Evolutionary conservation across 2,329 filamentous ascomycete species (phyloP), one percentile per base, ranked within the genome.

Genomic region (Pseudogymnoascus sp.): DNA sequence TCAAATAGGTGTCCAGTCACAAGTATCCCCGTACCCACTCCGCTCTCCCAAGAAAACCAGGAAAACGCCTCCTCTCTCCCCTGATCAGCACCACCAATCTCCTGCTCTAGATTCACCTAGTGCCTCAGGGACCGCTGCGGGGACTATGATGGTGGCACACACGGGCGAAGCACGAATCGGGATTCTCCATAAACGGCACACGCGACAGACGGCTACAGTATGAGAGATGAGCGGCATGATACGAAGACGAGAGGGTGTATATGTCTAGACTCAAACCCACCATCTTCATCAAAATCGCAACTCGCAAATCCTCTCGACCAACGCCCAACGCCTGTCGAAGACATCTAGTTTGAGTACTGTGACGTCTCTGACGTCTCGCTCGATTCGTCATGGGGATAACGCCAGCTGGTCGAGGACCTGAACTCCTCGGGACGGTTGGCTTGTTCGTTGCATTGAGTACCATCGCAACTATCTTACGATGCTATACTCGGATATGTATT

Each of bases 381-480:
- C 51, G 8, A 61, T 23, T 47, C 18, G 39, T 34, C 39, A 64
- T 64, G 62, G 8, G 57, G 7, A 61, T 64, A 18, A 31, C 60
- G 23, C 42, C 60, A n/a, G 63, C 57, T 23, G 65, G 37, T 26
- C 66, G 70, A 66, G 64, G 64, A 14, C 62, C 51, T 21, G 42
- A 65, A 37, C 63, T 64, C 2, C 39, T 47, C 10, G 64, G 2
- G n/a, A 60, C 45, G 18, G 54, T 57, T 23, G 66, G 69, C 61
- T 66, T 73, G 3, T 76, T 79, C 54, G 42, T 79, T 14, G 63
- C 74, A 4, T 51, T 78, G 7, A 72, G 71, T 5, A 72, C 73
- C 11, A 57, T 71, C 39, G 62, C 68, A 7, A 66, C 72, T 21
- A 31, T 57, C 11, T 64, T 73, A 36, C 69, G 72, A 62, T 66